These are phyloP conservation scores for Vaccinium myrtillus DNA, from an alignment of 148 eudicot species.

Conservation along the genomic window DNA sequence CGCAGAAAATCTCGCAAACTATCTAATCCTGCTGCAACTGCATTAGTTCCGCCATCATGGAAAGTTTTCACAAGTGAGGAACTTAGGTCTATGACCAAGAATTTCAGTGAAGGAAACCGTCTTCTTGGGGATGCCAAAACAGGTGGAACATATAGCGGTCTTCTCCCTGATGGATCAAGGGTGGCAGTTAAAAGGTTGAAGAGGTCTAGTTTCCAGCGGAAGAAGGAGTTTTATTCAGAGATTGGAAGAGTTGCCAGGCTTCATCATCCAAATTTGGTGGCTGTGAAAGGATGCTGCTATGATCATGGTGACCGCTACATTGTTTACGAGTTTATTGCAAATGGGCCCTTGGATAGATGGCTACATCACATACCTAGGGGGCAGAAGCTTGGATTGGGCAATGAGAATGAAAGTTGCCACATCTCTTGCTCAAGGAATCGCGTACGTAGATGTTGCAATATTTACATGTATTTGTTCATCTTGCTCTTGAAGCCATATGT, in stretches of 20 bases:
- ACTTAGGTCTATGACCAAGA: slow-evolving; percentile 74
- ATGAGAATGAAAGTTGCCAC: slow-evolving; percentile 87
- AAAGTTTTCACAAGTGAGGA: slow-evolving; percentile 77
- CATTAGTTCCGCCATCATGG: slow-evolving; percentile 88
- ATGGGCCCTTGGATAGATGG: slow-evolving; percentile 95
- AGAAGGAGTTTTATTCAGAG: slow-evolving; percentile 93
- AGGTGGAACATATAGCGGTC: slow-evolving; percentile 84
- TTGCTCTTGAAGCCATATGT: not conserved
- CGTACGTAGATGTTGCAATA: slow-evolving; percentile 46
- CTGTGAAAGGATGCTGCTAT: slow-evolving; percentile 91
- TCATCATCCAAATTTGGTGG: slow-evolving; percentile 82
- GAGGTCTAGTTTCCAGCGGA: slow-evolving; percentile 81
- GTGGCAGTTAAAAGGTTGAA: slow-evolving; percentile 89
- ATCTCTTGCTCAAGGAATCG: slow-evolving; percentile 95
- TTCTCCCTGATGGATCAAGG: slow-evolving; percentile 78
- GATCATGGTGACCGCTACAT: slow-evolving; percentile 93
- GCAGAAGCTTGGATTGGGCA: slow-evolving; percentile 85
- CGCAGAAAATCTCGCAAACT: slow-evolving; percentile 70
- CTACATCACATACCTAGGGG: slow-evolving; percentile 85
- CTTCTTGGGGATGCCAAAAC: slow-evolving; percentile 91
- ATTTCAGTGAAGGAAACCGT: slow-evolving; percentile 88
- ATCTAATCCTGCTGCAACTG: slow-evolving; percentile 60
- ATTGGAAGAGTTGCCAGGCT: slow-evolving; percentile 87
- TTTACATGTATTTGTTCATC: not conserved
- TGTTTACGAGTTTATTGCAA: slow-evolving; percentile 75